Evolutionary conservation across 225 moss, liverwort and hornwort genomes (phyloP).

Genomic region (Straminergon stramineum): DNA sequence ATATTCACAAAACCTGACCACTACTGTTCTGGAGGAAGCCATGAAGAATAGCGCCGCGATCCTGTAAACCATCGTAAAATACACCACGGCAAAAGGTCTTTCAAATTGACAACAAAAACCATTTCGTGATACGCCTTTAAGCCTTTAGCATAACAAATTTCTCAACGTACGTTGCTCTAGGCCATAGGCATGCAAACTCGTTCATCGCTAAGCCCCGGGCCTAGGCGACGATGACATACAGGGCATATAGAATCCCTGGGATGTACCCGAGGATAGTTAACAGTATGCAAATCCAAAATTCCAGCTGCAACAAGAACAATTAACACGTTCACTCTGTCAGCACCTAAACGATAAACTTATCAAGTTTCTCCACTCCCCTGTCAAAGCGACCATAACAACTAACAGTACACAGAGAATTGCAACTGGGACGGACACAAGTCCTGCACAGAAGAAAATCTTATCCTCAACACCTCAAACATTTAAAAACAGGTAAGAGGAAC

Average conservation of each 20-base stretch:
- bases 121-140: not conserved
- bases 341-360: not conserved
- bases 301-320: slow-evolving; percentile 5
- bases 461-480: not conserved
- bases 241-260: slow-evolving; percentile 46
- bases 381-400: not conserved
- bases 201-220: not conserved
- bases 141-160: not conserved
- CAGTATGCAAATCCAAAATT: slow-evolving; percentile 49
- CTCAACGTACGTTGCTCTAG: not conserved
- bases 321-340: not conserved
- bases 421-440: not conserved
- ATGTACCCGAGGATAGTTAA: slow-evolving; percentile 45
- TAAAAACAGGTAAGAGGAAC: not conserved
- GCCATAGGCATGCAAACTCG: not conserved
- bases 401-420: not conserved
- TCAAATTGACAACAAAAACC: not conserved
- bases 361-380: not conserved
- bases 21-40: not conserved
- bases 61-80: not conserved
- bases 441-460: not conserved
- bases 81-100: not conserved
- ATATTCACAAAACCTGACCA: not conserved
- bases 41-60: not conserved
- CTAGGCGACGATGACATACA: slow-evolving; percentile 33